Conservation (phyloP, 495 filamentous ascomycete species). For the Immersiella caudata region DNA sequence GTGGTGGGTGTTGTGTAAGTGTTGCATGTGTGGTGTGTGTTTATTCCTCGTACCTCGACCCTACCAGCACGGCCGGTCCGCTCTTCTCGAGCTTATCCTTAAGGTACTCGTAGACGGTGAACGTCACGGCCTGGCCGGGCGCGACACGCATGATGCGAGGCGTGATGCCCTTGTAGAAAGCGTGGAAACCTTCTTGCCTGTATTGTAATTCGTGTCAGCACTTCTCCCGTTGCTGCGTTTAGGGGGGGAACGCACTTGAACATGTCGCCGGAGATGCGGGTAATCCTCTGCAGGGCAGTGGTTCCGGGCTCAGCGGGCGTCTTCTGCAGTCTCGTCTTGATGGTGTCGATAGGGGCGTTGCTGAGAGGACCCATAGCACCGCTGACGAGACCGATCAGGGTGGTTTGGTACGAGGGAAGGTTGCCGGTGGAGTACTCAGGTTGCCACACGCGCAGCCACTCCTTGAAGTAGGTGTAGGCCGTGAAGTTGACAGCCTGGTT, state of each 20-base stretch:
- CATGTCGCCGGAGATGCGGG: conserved; percentile 83
- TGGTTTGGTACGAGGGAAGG: conserved; percentile 87
- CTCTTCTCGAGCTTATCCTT: conserved; percentile 81
- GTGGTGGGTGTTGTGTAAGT: not conserved
- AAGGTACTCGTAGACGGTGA: conserved; percentile 92
- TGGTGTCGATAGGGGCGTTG: conserved; percentile 98
- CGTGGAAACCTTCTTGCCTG: conserved; percentile 81
- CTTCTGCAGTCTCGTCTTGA: conserved; percentile 96
- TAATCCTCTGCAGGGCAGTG: conserved; percentile 75
- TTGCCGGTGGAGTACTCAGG: conserved; percentile 58
- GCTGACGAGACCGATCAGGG: conserved; percentile 83
- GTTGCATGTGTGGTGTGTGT: not conserved
- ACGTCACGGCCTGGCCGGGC: conserved; percentile 96
- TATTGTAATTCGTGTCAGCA: not conserved
- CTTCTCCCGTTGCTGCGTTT: too few species aligned
- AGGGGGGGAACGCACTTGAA: conserved; percentile 70
- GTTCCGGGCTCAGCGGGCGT: conserved; percentile 81
- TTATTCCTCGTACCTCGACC: conserved; percentile 28
- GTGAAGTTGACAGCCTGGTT: conserved; percentile 99
- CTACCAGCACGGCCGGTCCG: conserved; percentile 21
- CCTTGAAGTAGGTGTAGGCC: conserved; percentile 92
- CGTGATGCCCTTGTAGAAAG: conserved; percentile 99
- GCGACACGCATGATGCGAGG: conserved; percentile 97
- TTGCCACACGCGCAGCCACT: conserved; percentile 69
- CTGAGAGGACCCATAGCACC: conserved; percentile 94